Evolutionary conservation across 768 basidiomycete species (phyloP).

Genomic region (Coprinopsis strossmayeri): DNA sequence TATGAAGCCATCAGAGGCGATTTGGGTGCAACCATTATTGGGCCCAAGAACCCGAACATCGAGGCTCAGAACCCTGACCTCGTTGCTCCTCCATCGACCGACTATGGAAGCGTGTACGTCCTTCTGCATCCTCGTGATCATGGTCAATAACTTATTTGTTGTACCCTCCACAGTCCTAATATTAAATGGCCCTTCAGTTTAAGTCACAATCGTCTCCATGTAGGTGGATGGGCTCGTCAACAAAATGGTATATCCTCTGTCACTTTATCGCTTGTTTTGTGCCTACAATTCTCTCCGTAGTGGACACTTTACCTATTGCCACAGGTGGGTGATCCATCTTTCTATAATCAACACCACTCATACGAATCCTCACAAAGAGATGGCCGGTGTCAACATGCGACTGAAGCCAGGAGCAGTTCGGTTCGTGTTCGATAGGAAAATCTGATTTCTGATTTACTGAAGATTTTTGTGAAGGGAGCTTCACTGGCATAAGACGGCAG

Average conservation of each 20-base stretch:
- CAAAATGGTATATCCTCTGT: conserved; percentile 33
- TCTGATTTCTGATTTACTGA: no score
- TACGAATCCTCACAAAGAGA: conserved; percentile 11
- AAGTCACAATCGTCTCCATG: conserved; percentile 48
- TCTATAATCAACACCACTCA: neutral
- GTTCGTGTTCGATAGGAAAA: no score
- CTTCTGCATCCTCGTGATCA: neutral
- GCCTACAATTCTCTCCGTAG: conserved; percentile 19
- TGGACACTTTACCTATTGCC: conserved; percentile 42
- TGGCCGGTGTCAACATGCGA: conserved; percentile 49
- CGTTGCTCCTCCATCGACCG: conserved; percentile 39
- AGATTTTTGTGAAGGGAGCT: no score
- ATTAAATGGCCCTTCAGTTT: conserved; percentile 53
- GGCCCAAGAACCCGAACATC: conserved; percentile 33
- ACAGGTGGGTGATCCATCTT: conserved; percentile 23
- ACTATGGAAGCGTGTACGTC: conserved; percentile 36
- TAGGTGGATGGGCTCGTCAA: conserved; percentile 56
- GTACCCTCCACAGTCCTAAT: conserved; percentile 27
- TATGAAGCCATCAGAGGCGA: conserved; percentile 31
- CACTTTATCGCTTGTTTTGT: neutral
- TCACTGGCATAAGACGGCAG: conserved; percentile 47
- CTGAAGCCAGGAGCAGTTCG: conserved; percentile 43
- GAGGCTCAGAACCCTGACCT: conserved; percentile 38
- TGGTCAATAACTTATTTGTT: no score
- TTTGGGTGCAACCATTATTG: conserved; percentile 35